phyloP scores from a whole-genome alignment of 768 basidiomycete species.

The Suillus luteus region DNA sequence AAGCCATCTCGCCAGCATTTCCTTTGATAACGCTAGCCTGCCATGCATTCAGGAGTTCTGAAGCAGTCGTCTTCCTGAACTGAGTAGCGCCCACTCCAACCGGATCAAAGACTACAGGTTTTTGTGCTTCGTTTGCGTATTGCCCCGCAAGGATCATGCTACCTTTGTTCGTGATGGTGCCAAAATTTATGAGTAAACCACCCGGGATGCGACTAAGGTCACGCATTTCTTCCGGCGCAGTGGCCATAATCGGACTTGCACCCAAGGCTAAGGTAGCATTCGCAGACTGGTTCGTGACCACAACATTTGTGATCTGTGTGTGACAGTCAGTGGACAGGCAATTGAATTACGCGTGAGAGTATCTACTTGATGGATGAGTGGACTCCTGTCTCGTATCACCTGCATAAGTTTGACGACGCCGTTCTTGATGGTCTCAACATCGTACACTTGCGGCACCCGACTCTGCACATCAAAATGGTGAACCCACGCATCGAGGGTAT shows the following conservation, averaged over 20 bases:
- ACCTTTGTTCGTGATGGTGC: conserved; percentile 69
- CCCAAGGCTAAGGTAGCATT: conserved; percentile 87
- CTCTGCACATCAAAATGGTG: not conserved
- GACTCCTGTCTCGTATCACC: conserved; percentile 52
- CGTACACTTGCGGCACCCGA: conserved; percentile 20
- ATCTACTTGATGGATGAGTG: conserved; percentile 79
- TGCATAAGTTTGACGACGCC: conserved; percentile 52
- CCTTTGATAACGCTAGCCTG: conserved; percentile 94
- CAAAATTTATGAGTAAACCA: conserved; percentile 84
- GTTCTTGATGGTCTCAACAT: conserved; percentile 40
- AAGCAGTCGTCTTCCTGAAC: conserved; percentile 56
- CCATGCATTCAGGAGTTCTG: conserved; percentile 74
- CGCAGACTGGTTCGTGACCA: conserved; percentile 87
- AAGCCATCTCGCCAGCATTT: conserved; percentile 87
- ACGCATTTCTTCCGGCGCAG: conserved; percentile 77
- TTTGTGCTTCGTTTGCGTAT: conserved; percentile 66
- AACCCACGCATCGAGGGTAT: conserved; percentile 38
- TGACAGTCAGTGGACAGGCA: conserved; percentile 7
- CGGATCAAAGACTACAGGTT: conserved; percentile 87
- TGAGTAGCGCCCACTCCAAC: conserved; percentile 86
- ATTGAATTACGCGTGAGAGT: not conserved
- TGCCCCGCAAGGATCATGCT: conserved; percentile 78
- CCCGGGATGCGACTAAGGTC: conserved; percentile 69
- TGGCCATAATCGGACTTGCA: conserved; percentile 94
- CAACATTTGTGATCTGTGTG: conserved; percentile 81